Conservation (phyloP, 2,329 filamentous ascomycete species). For the Pseudogymnoascus sp. region DNA sequence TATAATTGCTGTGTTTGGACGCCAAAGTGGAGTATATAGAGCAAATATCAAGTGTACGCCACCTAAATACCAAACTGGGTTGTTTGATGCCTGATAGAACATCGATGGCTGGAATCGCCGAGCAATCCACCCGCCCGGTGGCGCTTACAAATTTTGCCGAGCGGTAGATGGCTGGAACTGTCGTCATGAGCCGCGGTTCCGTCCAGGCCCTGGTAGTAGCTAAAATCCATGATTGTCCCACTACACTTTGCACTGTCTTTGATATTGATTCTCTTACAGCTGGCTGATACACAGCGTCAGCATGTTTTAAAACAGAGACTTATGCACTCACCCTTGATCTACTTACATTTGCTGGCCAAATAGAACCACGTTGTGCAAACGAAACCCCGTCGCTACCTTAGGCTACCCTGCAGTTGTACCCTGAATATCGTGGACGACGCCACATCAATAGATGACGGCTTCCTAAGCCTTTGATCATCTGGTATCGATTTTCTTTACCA, state of each 20-base stretch:
- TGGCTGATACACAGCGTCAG: constrained; percentile 4
- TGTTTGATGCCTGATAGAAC: background rate
- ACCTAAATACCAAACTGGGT: background rate
- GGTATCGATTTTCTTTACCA: background rate
- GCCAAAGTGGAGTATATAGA: background rate
- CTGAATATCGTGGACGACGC: background rate
- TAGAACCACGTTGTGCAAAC: constrained; percentile 7
- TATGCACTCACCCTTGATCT: background rate
- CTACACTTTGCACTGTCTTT: background rate
- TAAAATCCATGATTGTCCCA: constrained; percentile 2
- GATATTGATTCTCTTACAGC: background rate
- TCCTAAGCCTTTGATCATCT: background rate
- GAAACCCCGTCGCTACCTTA: background rate
- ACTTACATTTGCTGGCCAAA: background rate
- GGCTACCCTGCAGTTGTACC: background rate
- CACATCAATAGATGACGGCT: constrained; percentile 1
- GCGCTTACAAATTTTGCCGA: constrained; percentile 7
- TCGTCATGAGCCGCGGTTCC: constrained; percentile 6
- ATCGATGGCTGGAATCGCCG: background rate
- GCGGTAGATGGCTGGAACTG: background rate
- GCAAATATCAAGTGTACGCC: background rate
- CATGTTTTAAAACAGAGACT: background rate
- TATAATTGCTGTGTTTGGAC: background rate
- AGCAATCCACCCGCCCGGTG: background rate
- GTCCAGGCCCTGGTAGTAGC: background rate